A percentile compares a stretch with the other conserved stretches of the same genome.
Conservation (phyloP, 139 green algal genomes). For the Micromonas pusilla region DNA sequence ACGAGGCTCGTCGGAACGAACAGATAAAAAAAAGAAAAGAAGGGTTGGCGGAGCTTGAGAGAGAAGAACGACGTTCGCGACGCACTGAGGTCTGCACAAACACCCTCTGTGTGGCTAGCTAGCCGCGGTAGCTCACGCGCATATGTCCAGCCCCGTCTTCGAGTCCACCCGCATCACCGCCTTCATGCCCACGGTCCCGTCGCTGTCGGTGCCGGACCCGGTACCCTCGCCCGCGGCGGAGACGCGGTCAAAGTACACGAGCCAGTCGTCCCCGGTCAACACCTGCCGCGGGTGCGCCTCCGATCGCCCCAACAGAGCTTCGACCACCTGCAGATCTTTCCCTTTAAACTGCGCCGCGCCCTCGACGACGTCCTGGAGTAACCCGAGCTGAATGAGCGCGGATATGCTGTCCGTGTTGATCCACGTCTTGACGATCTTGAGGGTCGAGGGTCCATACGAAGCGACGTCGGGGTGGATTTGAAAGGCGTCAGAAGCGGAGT, state of each 20-base stretch:
- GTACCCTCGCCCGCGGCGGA: not conserved
- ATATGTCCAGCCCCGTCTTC: not conserved
- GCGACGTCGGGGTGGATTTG: no score
- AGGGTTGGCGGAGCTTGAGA: no score
- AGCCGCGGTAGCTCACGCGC: no score
- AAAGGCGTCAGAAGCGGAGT: no score
- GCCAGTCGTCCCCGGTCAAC: constrained; percentile 13
- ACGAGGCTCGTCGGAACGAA: no score
- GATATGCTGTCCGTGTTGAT: constrained; percentile 17
- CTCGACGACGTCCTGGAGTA: constrained; percentile 24
- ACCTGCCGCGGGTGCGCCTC: not conserved
- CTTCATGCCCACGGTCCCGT: not conserved
- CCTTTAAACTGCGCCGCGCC: not conserved
- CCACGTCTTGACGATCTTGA: constrained; percentile 30
- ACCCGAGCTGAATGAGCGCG: constrained; percentile 26
- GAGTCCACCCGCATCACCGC: no score
- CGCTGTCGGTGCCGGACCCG: not conserved
- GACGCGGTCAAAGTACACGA: constrained; percentile 6
- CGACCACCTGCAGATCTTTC: not conserved
- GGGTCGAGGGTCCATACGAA: no score
- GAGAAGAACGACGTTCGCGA: no score
- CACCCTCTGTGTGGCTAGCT: no score
- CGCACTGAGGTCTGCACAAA: no score
- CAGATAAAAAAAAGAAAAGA: no score
- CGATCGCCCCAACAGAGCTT: constrained; percentile 1